Base-by-base conservation (phyloP, 2,329 filamentous ascomycete species). In the Hypoxylon sp. region DNA sequence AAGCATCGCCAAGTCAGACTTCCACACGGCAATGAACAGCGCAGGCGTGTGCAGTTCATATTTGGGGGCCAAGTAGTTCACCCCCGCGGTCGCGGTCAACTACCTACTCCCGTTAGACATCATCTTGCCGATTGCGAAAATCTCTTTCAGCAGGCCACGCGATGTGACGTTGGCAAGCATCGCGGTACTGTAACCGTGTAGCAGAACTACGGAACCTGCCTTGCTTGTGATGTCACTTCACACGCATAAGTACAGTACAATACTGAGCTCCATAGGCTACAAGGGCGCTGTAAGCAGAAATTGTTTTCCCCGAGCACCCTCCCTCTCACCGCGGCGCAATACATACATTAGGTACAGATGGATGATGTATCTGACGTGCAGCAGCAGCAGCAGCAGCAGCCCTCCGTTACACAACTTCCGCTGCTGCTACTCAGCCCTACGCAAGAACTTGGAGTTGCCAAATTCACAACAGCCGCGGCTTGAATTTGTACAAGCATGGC, bases 341-440 rank as follows among this genome's bases (percentile, higher is more conserved):
- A 46, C 41, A n/a, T 52, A 58, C 41, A 28, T n/a, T n/a, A n/a
- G n/a, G n/a, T 60, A 67, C 61, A 41, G 50, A 67, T 50, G 50
- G 50, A 59, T 62, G 61, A 67, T 67, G 52, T 69, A 59, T 56
- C 64, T 69, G 64, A 67, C 67, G 64, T 69, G 67, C 67, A 67
- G 62, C 39, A 48, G 56, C 57, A 62, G 56, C 58, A 67, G 67
- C 67, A 67, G 62, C 39, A 48, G 56, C 57, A 62, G 56, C 58
- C 60, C 46, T 63, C 43, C 43, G 67, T 69, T 69, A 69, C 67
- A 69, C 67, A 56, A 67, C 67, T 68, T 68, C 61, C 57, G 60
- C 60, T 56, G 39, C 66, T 65, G 51, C 59, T 65, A 48, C 59
- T 69, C 67, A 69, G 67, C 67, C 67, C 67, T 69, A 69, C 61